phyloP scores from a whole-genome alignment of 2,329 filamentous ascomycete species.

The Capronia epimyces region DNA sequence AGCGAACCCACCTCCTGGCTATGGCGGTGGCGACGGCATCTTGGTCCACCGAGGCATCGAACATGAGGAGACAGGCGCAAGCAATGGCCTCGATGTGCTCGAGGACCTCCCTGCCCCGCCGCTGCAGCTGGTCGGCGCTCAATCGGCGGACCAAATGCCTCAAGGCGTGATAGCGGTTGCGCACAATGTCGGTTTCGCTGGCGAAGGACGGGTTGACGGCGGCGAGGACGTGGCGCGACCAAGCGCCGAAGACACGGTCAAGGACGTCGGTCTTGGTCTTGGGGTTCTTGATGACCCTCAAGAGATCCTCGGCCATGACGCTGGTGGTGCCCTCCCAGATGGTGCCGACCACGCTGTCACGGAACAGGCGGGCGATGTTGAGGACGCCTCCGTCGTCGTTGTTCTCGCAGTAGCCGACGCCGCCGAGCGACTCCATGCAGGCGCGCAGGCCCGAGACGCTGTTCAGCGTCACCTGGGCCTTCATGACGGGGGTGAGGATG shows the following conservation, averaged over 20 bases:
- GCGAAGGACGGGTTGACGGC: constrained; percentile 1
- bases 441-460: constrained; percentile 21
- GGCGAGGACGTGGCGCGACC: constrained; percentile 9
- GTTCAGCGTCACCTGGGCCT: constrained; percentile 29
- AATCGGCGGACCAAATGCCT: constrained; percentile 5
- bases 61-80: constrained; percentile 34
- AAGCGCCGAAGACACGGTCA: constrained; percentile 12
- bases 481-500: constrained; percentile 34
- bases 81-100: constrained; percentile 30
- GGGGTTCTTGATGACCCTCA: constrained; percentile 18
- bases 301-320: constrained; percentile 40
- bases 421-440: constrained; percentile 34
- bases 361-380: constrained; percentile 60
- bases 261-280: constrained; percentile 7
- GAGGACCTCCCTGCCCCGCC: constrained; percentile 17
- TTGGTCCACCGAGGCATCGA: constrained; percentile 36
- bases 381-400: constrained; percentile 50
- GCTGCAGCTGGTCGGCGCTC: constrained; percentile 7
- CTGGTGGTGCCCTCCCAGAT: constrained; percentile 71
- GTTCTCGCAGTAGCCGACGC: constrained; percentile 34
- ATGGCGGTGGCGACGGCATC: constrained; percentile 35
- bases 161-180: constrained; percentile 12
- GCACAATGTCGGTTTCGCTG: constrained; percentile 5
- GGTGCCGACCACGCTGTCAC: constrained; percentile 58
- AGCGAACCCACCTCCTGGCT: constrained; percentile 36